Base-by-base conservation (phyloP, 2,329 filamentous ascomycete species). In the Verticillium zaregamsianum region DNA sequence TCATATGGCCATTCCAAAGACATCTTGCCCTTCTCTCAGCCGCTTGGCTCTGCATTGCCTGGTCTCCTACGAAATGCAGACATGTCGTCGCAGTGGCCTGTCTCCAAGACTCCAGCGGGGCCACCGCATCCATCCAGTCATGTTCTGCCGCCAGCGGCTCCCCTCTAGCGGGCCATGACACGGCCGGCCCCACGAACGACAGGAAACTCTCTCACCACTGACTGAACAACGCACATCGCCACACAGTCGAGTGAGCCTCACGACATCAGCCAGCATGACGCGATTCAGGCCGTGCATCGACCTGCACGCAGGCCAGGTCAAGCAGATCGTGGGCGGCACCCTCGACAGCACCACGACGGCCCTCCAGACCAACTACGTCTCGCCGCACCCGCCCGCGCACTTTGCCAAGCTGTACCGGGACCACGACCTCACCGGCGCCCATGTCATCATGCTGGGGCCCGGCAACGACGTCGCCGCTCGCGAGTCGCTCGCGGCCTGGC, bases 301-400 rank as follows among this genome's bases (percentile, higher is more conserved):
- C 78, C 86, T 99, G 59, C 95, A 99, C 76, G 90, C 93, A n/a
- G 95, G 95, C 15, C 90, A 94, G 73, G 95, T 99, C 63, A 99
- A 99, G 81, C 95, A 99, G 76, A 99, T 99, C 69, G 93, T 99
- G 49, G 95, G 95, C 68, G 94, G 95, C 63, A 98, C 95, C 2
- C 85, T 99, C 65, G 90, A 90, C 77, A 85, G 85, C 72, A 75
- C 82, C 9, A 85, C 85, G 1, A 74, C 82, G 7, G 82, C 85
- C 61, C 83, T 98, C 61, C 90, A 92, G 78, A 98, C 94, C 57
- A 99, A 99, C 77, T 93, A 92, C 79, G 90, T 97, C 64, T 97
- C 95, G 11, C 85, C 88, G 57, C 88, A 94, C 64, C 90, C 93
- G 11, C 87, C 95, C 2, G 85, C 86, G 4, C 84, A 97, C 79